A percentile compares a stretch with the other conserved stretches of the same genome.
phyloP scores from a whole-genome alignment of 2,329 filamentous ascomycete genomes.

The Monosporascus sp. region DNA sequence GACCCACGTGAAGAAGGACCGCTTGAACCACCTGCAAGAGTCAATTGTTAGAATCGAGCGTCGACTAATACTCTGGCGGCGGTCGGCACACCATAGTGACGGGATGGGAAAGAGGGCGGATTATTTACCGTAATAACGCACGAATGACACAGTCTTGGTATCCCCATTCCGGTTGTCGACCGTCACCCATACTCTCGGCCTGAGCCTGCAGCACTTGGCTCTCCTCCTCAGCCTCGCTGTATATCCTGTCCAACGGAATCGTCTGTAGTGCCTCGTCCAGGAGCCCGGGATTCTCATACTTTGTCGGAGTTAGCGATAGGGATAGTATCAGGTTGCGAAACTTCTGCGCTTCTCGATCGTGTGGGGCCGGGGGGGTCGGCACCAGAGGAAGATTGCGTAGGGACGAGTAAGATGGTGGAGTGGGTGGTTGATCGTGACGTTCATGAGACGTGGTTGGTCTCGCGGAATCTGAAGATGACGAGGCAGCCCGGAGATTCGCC shows the following conservation, averaged over 20 bases:
- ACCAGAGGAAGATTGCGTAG: slow-evolving; percentile 57
- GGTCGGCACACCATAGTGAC: too few relatives aligned
- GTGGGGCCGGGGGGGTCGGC: slow-evolving; percentile 41
- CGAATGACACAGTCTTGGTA: slow-evolving; percentile 96
- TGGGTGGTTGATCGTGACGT: slow-evolving; percentile 14
- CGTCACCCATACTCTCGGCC: slow-evolving; percentile 49
- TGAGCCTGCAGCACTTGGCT: slow-evolving; percentile 80
- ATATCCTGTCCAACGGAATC: slow-evolving; percentile 43
- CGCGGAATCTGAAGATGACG: slow-evolving; percentile 31
- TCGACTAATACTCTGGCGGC: too few relatives aligned
- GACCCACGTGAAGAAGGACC: slow-evolving; percentile 92
- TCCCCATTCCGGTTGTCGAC: slow-evolving; percentile 70
- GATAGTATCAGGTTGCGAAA: slow-evolving; percentile 80
- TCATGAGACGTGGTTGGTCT: slow-evolving; percentile 40
- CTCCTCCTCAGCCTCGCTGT: slow-evolving; percentile 80
- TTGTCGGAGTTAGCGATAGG: slow-evolving; percentile 80
- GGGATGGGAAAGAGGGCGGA: too few relatives aligned
- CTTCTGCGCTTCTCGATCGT: slow-evolving; percentile 63
- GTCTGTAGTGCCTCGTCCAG: slow-evolving; percentile 85
- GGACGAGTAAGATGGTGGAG: slow-evolving; percentile 56
- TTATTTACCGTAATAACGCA: slow-evolving; percentile 62
- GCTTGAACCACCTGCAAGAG: slow-evolving; percentile 79
- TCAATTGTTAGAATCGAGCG: too few relatives aligned
- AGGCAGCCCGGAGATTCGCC: slow-evolving; percentile 37
- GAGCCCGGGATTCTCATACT: slow-evolving; percentile 93